Evolutionary conservation across 768 basidiomycete species (phyloP).

Genomic region (Hortiboletus campestris): DNA sequence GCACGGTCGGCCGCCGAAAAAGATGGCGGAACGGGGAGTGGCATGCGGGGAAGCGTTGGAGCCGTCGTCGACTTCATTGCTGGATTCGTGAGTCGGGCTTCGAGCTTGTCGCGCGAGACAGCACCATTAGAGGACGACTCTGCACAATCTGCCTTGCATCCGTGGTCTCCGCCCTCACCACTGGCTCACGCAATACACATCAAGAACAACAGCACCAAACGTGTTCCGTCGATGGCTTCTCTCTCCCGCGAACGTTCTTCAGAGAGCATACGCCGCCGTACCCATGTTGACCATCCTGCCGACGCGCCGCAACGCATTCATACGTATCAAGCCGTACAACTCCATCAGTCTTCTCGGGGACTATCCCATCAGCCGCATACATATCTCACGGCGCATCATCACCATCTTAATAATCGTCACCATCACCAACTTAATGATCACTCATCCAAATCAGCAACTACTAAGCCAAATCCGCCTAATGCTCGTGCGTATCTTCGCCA

Average conservation of each 20-base stretch:
- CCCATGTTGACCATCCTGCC: conserved; percentile 9
- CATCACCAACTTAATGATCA: conserved; percentile 24
- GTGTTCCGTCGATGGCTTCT: conserved; percentile 16
- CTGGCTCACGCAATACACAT: conserved; percentile 12
- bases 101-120: conserved; percentile 21
- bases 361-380: conserved; percentile 23
- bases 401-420: conserved; percentile 21
- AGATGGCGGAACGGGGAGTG: conserved; percentile 33
- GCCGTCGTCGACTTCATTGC: conserved; percentile 67
- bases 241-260: conserved; percentile 22
- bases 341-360: conserved; percentile 25
- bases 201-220: conserved; percentile 7
- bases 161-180: conserved; percentile 29
- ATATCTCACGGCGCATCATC: conserved; percentile 16
- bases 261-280: conserved; percentile 17
- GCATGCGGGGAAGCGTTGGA: conserved; percentile 43
- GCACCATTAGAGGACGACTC: conserved; percentile 7
- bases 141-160: conserved; percentile 2
- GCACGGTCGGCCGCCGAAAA: conserved; percentile 28
- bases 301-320: conserved; percentile 11
- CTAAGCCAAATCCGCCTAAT: conserved; percentile 37
- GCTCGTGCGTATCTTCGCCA: conserved; percentile 72
- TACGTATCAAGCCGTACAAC: conserved; percentile 10
- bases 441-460: conserved; percentile 22
- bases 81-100: conserved; percentile 46